Base-by-base conservation (phyloP, 192 early-diverging fungal genomes). In the Coemansia sp. region DNA sequence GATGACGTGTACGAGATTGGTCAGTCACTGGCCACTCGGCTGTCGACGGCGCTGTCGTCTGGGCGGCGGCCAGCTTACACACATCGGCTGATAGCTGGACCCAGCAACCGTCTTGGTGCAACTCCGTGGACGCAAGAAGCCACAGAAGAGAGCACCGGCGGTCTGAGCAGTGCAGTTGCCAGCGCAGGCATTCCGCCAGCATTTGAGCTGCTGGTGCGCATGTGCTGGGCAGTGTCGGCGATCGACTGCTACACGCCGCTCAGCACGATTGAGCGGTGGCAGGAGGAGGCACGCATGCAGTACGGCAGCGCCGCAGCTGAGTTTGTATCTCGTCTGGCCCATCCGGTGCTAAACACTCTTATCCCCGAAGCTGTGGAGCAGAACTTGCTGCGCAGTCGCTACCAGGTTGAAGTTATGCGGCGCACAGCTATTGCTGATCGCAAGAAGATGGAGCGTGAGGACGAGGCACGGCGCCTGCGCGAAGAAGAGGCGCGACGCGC, bases 221-320 rank as follows among this genome's bases (percentile, higher is more conserved):
- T 81, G 65, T 61, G 50, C 48, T 48, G 57, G 31, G 78, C 78
- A 0, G 56, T 47, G 37, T 57, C 85, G n/a, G 70, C 85, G 2
- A 80, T 94, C 21, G 90, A 93, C 45, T 80, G 84, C 21, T 92
- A 88, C 75, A 77, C 76, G 22, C 88, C 91, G 2, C 72, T 86
- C 68, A 84, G 85, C 16, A 92, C 90, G 2, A 67, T 80, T 6
- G 90, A 94, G 72, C 83, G 95, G 4, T 96, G 93, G 93, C 80
- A 85, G 27, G 92, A 98, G 71, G 95, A 95, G 74, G 89, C 87
- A 22, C 83, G 86, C 6, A 85, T 95, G 84, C 80, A 93, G 81
- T 92, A 88, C 72, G 91, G 93, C 21, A 63, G 65, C 21, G 49
- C 75, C 7, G 83, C 85, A 1, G 69, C 74, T n/a, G 86, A 87